A percentile compares a stretch with the other conserved stretches of the same genome.
phyloP scores from a whole-genome alignment of 805 yeast species.

The Saccharomycopsis sp. region DNA sequence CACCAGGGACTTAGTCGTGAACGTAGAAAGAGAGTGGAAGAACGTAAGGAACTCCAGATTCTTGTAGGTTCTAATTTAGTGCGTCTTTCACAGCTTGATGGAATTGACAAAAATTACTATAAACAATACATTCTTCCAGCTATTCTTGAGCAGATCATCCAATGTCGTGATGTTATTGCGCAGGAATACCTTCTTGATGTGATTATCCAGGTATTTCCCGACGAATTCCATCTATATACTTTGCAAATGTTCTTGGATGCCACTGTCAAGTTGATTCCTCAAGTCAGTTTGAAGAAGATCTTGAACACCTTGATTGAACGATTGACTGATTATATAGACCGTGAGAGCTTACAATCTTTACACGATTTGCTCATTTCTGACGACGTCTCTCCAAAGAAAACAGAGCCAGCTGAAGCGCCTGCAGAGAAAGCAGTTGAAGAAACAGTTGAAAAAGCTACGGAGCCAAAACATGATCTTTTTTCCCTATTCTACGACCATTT shows the following conservation, averaged over 20 bases:
- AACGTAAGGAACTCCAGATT: conserved; percentile 83
- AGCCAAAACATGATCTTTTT: conserved; percentile 39
- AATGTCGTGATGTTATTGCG: conserved; percentile 86
- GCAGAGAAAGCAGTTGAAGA: conserved; percentile 19
- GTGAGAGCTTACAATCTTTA: conserved; percentile 27
- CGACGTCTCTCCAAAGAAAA: too few relatives aligned
- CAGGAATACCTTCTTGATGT: conserved; percentile 91
- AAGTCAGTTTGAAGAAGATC: conserved; percentile 60
- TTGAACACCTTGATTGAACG: conserved; percentile 68
- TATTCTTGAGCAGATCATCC: conserved; percentile 82
- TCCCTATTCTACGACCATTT: conserved; percentile 63
- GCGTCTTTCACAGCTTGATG: conserved; percentile 78
- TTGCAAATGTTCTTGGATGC: conserved; percentile 61
- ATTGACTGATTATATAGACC: conserved; percentile 46
- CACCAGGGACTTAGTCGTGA: conserved; percentile 92
- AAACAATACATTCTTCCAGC: conserved; percentile 59
- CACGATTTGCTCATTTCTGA: conserved; percentile 6
- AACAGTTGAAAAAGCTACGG: conserved; percentile 15
- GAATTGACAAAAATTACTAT: conserved; percentile 49
- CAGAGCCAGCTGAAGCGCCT: not conserved
- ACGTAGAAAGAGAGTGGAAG: conserved; percentile 62
- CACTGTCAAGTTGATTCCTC: conserved; percentile 59
- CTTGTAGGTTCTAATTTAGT: conserved; percentile 91
- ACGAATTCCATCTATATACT: conserved; percentile 77
- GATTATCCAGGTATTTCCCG: conserved; percentile 90